Evolutionary conservation across 805 yeast genomes (phyloP), one percentile per base, ranked within the genome.

Genomic region (Grigorovia yakushimaensis): DNA sequence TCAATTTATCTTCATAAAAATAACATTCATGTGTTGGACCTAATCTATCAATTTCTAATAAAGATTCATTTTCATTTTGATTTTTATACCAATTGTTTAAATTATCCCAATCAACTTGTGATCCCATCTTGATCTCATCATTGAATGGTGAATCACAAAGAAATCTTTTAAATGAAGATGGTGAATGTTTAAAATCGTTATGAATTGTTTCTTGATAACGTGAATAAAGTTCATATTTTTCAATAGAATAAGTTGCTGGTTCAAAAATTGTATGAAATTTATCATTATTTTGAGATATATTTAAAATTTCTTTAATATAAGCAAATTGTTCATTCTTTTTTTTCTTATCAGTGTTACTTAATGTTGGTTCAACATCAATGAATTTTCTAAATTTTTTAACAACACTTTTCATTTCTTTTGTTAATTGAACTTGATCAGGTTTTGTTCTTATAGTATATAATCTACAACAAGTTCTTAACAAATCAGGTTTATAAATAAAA

Each of bases 21-120:
- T 87, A 88, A 59, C 86, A 76, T 57, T 87, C 94, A 62, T 88
- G 97, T 2, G 76, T 72, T 1, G 88, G 85, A 2, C 91, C 95
- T 7, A 65, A 51, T 43, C 61, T 41, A 11, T 44, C 47, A 33
- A 37, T 33, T 4, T 4, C 13, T 4, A 15, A 10, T 3, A 70
- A 44, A 20, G 53, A 49, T 9, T 55, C 54, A 7, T 38, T 47
- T 6, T 47, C 45, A 33, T 23, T 6, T 2, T 52, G 51, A 17
- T 52, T 50, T 3, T 50, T 43, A 2, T 56, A 56, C 80, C 80
- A 78, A 43, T 60, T 60, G 40, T 59, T 63, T 18, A 58, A 44
- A 35, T 61, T 56, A 4, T 59, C 57, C 56, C 65, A 57, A 24
- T 57, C 59, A 15, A 56, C 59, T 13, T 58, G 53, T 1, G 60